A percentile compares a stretch with the other conserved stretches of the same genome.
These are phyloP conservation scores for Yamadazyma songkhlaensis DNA, from an alignment of 1,139 yeast genomes.

Conservation along the genomic window DNA sequence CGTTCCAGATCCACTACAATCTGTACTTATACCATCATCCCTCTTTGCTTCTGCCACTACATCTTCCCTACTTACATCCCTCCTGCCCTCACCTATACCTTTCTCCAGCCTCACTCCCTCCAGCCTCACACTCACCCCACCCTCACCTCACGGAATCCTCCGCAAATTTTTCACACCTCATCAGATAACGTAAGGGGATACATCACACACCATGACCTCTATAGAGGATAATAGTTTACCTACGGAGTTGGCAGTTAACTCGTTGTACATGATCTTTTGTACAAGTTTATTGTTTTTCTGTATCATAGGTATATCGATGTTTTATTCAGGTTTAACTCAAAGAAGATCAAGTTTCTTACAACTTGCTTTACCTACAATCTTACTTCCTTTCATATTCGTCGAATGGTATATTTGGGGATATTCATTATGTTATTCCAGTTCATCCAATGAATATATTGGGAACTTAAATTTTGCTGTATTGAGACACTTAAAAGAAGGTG, in stretches of 20 bases:
- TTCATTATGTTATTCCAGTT: conserved; percentile 46
- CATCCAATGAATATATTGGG: conserved; percentile 47
- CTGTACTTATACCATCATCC: too few species aligned
- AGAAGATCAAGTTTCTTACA: conserved; percentile 55
- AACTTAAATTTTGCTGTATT: conserved; percentile 42
- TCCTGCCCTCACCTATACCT: too few species aligned
- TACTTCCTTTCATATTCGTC: conserved; percentile 40
- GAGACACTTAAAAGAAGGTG: conserved; percentile 27
- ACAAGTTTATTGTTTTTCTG: conserved; percentile 32
- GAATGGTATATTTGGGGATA: conserved; percentile 64
- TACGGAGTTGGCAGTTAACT: conserved; percentile 25
- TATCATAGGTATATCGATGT: conserved; percentile 45
- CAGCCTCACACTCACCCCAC: too few species aligned
- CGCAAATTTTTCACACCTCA: neutral
- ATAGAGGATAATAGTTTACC: conserved; percentile 2
- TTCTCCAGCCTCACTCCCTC: too few species aligned
- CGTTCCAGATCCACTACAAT: too few species aligned
- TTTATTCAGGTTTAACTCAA: conserved; percentile 59
- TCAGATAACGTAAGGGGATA: neutral
- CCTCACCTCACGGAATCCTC: neutral
- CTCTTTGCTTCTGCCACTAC: too few species aligned
- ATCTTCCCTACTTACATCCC: too few species aligned
- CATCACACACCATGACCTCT: neutral
- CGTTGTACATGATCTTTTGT: conserved; percentile 39
- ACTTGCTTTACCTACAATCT: conserved; percentile 46